These are phyloP conservation scores for Homolaphlyctis polyrhiza DNA, from an alignment of 371 early-diverging fungal species.

Conservation along the genomic window DNA sequence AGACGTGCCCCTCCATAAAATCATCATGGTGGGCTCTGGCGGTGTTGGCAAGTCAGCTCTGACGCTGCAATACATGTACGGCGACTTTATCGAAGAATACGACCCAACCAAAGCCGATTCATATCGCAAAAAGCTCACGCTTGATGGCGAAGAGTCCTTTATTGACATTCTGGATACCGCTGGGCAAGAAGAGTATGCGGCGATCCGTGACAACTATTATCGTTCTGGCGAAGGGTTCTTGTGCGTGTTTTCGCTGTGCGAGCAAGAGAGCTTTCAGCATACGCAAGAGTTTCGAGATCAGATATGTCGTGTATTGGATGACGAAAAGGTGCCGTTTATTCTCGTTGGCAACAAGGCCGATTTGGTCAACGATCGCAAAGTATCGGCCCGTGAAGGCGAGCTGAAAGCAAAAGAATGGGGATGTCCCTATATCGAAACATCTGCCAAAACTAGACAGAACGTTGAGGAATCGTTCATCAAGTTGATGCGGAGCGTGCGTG, in stretches of 20 bases:
- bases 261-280: conserved; percentile 74
- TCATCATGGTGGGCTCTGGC: conserved; percentile 91
- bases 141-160: conserved; percentile 62
- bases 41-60: conserved; percentile 93
- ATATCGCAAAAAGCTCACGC: conserved; percentile 38
- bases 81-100: conserved; percentile 92
- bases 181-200: conserved; percentile 79
- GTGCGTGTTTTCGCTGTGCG: conserved; percentile 80
- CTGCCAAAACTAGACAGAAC: conserved; percentile 82
- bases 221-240: conserved; percentile 88
- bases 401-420: conserved; percentile 71
- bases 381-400: conserved; percentile 61
- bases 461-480: conserved; percentile 75
- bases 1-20: conserved; percentile 71
- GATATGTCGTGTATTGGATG: conserved; percentile 80
- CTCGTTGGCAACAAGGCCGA: conserved; percentile 87
- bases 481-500: conserved; percentile 73
- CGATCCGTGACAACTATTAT: conserved; percentile 90
- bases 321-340: conserved; percentile 79
- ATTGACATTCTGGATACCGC: conserved; percentile 93
- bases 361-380: conserved; percentile 65
- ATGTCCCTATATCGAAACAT: conserved; percentile 79
- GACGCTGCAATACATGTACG: conserved; percentile 87
- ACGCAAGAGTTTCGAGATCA: conserved; percentile 86
- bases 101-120: conserved; percentile 94